These are phyloP conservation scores for Coemansia sp. DNA, from an alignment of 192 early-diverging fungal genomes.

Conservation along the genomic window DNA sequence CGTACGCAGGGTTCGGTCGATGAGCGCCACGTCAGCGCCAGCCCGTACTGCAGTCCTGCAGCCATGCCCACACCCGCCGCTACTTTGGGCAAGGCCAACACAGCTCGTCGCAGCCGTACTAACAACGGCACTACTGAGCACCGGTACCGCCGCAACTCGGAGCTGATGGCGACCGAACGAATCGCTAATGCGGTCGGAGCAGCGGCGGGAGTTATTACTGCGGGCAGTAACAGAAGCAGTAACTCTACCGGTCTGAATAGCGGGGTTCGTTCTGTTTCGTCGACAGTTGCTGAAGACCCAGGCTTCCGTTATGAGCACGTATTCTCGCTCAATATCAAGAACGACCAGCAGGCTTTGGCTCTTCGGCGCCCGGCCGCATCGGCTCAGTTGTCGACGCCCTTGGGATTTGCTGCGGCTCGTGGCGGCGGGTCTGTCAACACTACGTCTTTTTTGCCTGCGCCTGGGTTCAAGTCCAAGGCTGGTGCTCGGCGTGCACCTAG, in stretches of 20 bases:
- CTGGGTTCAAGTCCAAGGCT: not conserved
- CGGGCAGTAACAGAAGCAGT: not conserved
- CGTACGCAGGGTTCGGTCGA: not conserved
- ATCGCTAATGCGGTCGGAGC: not conserved
- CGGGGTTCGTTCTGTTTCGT: slow-evolving; percentile 34
- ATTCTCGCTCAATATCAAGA: slow-evolving; percentile 37
- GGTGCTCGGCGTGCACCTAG: slow-evolving; percentile 5
- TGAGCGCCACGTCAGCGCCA: not conserved
- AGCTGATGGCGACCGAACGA: slow-evolving; percentile 31
- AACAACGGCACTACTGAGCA: slow-evolving; percentile 52
- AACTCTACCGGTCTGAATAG: not conserved
- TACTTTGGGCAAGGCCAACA: not conserved
- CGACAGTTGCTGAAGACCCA: slow-evolving; percentile 15
- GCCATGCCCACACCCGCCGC: not conserved
- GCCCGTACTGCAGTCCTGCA: not conserved
- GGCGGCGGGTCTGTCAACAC: not conserved
- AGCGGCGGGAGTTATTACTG: not conserved
- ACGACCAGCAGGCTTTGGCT: not conserved
- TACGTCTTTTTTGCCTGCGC: not conserved
- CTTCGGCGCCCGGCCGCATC: slow-evolving; percentile 3
- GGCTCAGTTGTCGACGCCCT: slow-evolving; percentile 7
- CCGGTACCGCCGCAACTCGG: slow-evolving; percentile 56
- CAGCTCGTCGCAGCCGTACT: slow-evolving; percentile 20
- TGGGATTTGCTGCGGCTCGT: slow-evolving; percentile 8
- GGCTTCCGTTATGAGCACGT: slow-evolving; percentile 47